These are phyloP conservation scores for Gracilaria domingensis DNA, from an alignment of 23 red algal genomes.

Conservation along the genomic window DNA sequence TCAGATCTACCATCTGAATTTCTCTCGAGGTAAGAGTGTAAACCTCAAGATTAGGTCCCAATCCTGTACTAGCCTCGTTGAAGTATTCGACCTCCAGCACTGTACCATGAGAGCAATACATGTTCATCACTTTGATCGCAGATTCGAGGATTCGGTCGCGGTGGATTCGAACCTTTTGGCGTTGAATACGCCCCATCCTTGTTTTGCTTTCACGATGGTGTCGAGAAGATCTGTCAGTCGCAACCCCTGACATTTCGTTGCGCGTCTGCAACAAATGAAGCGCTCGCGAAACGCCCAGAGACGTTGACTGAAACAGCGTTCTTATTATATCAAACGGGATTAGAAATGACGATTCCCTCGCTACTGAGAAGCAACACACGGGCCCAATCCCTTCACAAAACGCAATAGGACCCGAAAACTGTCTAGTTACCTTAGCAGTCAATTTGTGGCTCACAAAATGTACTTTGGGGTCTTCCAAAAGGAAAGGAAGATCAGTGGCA, in stretches of 20 bases:
- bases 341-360: slow-evolving; percentile 78
- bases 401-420: slow-evolving; percentile 90
- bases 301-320: slow-evolving; percentile 81
- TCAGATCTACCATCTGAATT: slow-evolving; percentile 86
- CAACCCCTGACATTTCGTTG: slow-evolving; percentile 56
- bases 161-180: slow-evolving; percentile 95
- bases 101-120: slow-evolving; percentile 83
- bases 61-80: slow-evolving; percentile 92
- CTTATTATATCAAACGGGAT: slow-evolving; percentile 86
- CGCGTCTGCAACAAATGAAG: slow-evolving; percentile 85
- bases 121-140: slow-evolving; percentile 87
- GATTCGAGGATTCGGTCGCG: slow-evolving; percentile 87
- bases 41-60: slow-evolving; percentile 98
- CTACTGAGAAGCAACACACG: slow-evolving; percentile 74
- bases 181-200: slow-evolving; percentile 86
- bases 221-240: slow-evolving; percentile 30
- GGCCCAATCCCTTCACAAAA: slow-evolving; percentile 80
- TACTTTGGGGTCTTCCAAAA: slow-evolving; percentile 26
- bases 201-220: slow-evolving; percentile 64
- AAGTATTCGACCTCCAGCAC: slow-evolving; percentile 97
- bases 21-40: slow-evolving; percentile 92
- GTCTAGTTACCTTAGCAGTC: slow-evolving; percentile 82
- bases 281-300: slow-evolving; percentile 88
- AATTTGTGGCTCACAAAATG: slow-evolving; percentile 84
- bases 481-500: background rate